Conservation (phyloP, 169 alveolate species). For the Eimeria necatrix region DNA sequence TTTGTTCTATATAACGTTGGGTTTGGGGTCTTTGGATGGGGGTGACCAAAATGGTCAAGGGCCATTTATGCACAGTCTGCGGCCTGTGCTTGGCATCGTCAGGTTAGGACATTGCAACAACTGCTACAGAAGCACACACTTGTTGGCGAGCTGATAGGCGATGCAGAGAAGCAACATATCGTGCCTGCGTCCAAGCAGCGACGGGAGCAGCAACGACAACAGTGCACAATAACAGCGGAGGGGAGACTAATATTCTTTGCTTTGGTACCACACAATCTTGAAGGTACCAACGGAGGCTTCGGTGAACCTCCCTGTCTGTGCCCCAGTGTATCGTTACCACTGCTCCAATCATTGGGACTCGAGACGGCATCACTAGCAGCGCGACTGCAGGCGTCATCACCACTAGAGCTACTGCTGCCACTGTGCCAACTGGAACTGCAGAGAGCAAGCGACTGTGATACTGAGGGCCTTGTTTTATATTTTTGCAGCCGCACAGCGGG, state of each 20-base stretch:
- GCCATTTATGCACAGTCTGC: too few relatives aligned
- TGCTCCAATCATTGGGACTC: constrained; percentile 60
- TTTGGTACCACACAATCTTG: constrained; percentile 34
- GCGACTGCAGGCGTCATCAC: constrained; percentile 52
- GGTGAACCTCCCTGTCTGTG: constrained; percentile 70
- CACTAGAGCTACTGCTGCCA: constrained; percentile 35
- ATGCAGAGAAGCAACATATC: constrained; percentile 73
- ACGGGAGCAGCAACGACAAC: background rate
- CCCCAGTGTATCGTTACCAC: constrained; percentile 59
- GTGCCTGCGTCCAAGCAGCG: constrained; percentile 5
- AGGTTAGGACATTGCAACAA: constrained; percentile 62
- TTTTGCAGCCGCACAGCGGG: background rate
- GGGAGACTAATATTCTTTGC: constrained; percentile 53
- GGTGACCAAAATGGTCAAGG: too few relatives aligned
- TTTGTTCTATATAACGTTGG: background rate
- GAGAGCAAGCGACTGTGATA: background rate
- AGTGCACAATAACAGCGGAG: background rate
- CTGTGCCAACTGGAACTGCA: constrained; percentile 39
- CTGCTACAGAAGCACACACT: constrained; percentile 74
- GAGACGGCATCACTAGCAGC: constrained; percentile 63
- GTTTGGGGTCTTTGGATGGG: background rate
- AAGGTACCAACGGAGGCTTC: background rate
- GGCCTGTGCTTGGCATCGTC: background rate
- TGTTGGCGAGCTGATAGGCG: constrained; percentile 77
- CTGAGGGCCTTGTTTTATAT: constrained; percentile 57